phyloP scores from a whole-genome alignment of 2,329 filamentous ascomycete genomes.

The Ceratocystis diversiconidia region DNA sequence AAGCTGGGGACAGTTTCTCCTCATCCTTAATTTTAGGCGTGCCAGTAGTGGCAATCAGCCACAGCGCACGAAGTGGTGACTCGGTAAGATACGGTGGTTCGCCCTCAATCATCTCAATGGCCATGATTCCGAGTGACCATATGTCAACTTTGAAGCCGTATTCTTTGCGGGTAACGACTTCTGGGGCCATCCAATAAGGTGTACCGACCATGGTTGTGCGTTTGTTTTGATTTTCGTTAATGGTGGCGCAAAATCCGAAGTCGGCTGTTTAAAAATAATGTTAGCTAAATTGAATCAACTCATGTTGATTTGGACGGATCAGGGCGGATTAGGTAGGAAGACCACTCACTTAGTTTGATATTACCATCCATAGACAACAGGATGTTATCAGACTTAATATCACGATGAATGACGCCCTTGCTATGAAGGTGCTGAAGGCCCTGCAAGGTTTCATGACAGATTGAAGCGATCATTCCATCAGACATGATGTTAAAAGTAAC shows the following conservation, averaged over 20 bases:
- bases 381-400: slow-evolving; percentile 99
- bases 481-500: slow-evolving; percentile 99
- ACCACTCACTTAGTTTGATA: slow-evolving; percentile 80
- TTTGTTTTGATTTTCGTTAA: slow-evolving; percentile 94
- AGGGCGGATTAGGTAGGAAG: background rate
- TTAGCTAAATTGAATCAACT: background rate
- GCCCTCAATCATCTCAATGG: slow-evolving; percentile 98
- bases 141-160: slow-evolving; percentile 98
- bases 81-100: slow-evolving; percentile 95
- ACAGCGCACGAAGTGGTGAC: slow-evolving; percentile 80
- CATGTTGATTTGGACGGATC: background rate
- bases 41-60: slow-evolving; percentile 92
- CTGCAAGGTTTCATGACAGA: slow-evolving; percentile 83
- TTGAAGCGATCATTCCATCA: slow-evolving; percentile 89
- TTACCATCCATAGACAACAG: slow-evolving; percentile 84
- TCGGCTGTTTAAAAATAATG: slow-evolving; percentile 51
- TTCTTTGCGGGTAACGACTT: slow-evolving; percentile 93
- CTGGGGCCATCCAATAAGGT: slow-evolving; percentile 98
- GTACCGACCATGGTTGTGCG: slow-evolving; percentile 98
- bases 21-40: slow-evolving; percentile 93
- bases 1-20: slow-evolving; percentile 62
- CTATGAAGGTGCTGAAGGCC: slow-evolving; percentile 92
- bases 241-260: slow-evolving; percentile 97
- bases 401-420: slow-evolving; percentile 93
- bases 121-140: slow-evolving; percentile 98